A percentile compares a stretch with the other conserved stretches of the same genome.
Conservation (phyloP, 1,284 basidiomycete species). For the Ustilago lituana region DNA sequence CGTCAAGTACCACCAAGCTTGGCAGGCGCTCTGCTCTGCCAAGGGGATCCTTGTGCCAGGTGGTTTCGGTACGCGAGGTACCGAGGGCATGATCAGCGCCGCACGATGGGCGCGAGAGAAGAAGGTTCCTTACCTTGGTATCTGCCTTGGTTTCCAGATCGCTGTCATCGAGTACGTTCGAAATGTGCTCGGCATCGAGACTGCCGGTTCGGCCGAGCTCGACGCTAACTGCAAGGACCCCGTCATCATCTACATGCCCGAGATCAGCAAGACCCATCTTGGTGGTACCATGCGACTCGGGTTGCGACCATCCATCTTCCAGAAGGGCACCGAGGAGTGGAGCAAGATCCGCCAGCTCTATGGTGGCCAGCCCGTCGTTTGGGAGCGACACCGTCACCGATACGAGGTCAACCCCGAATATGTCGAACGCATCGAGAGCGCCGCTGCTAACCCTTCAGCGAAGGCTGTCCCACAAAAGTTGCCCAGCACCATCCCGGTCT, state of each 20-base stretch:
- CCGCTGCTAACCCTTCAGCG: constrained; percentile 48
- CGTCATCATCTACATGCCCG: constrained; percentile 97
- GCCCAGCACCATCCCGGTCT: constrained; percentile 32
- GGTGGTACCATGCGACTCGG: constrained; percentile 98
- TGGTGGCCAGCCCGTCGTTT: constrained; percentile 82
- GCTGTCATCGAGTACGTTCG: constrained; percentile 95
- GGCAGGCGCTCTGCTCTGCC: constrained; percentile 90
- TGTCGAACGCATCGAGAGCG: constrained; percentile 76
- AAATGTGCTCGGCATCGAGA: constrained; percentile 82
- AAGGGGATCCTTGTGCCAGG: constrained; percentile 74
- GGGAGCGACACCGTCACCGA: constrained; percentile 96
- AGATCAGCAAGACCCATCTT: constrained; percentile 96
- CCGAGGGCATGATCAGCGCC: constrained; percentile 96
- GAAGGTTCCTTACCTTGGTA: constrained; percentile 92
- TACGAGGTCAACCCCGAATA: constrained; percentile 96
- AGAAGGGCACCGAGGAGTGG: constrained; percentile 70
- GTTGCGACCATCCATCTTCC: constrained; percentile 90
- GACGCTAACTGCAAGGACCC: constrained; percentile 73
- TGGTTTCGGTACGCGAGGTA: constrained; percentile 91
- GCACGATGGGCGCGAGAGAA: constrained; percentile 97
- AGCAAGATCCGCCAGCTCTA: constrained; percentile 80
- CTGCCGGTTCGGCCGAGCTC: constrained; percentile 90
- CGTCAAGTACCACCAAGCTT: constrained; percentile 93
- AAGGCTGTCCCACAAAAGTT: constrained; percentile 31
- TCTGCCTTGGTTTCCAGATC: constrained; percentile 97